Evolutionary conservation across 768 basidiomycete genomes (phyloP).

Genomic region (Boletellus sp.): DNA sequence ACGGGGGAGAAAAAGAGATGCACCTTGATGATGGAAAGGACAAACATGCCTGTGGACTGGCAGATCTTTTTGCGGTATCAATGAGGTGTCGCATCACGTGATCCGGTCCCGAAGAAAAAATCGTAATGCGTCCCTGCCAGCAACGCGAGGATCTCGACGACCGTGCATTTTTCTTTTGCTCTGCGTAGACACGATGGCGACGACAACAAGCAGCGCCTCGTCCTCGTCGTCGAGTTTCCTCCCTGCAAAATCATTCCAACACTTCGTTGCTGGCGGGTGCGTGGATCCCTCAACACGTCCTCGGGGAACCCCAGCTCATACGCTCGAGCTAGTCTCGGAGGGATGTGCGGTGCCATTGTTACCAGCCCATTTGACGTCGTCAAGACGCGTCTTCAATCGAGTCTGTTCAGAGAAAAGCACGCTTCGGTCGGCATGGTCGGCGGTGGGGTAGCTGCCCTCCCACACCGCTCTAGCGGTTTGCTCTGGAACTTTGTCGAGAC

Average conservation of each 20-base stretch:
- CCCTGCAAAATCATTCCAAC: constrained; percentile 78
- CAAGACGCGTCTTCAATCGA: constrained; percentile 94
- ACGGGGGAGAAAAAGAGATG: neutral
- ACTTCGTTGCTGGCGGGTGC: constrained; percentile 85
- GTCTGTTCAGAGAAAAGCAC: constrained; percentile 61
- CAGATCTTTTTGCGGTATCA: neutral
- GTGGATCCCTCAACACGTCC: constrained; percentile 23
- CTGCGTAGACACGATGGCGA: constrained; percentile 15
- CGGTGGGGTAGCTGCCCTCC: constrained; percentile 29
- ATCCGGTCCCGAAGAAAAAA: neutral
- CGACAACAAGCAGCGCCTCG: constrained; percentile 24
- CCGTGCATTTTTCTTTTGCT: neutral
- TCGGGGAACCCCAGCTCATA: constrained; percentile 5
- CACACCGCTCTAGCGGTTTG: constrained; percentile 46
- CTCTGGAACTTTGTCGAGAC: constrained; percentile 96
- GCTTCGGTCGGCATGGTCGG: constrained; percentile 30
- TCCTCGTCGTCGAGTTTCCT: constrained; percentile 37
- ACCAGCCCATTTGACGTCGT: constrained; percentile 98
- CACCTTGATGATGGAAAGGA: constrained; percentile 45
- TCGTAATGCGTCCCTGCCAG: neutral
- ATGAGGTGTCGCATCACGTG: constrained; percentile 16
- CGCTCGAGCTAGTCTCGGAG: constrained; percentile 66
- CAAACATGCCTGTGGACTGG: constrained; percentile 39
- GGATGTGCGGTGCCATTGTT: constrained; percentile 95
- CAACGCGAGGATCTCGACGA: neutral